Evolutionary conservation across 1,284 basidiomycete species (phyloP).

Genomic region (Xerocomus nothofagi): DNA sequence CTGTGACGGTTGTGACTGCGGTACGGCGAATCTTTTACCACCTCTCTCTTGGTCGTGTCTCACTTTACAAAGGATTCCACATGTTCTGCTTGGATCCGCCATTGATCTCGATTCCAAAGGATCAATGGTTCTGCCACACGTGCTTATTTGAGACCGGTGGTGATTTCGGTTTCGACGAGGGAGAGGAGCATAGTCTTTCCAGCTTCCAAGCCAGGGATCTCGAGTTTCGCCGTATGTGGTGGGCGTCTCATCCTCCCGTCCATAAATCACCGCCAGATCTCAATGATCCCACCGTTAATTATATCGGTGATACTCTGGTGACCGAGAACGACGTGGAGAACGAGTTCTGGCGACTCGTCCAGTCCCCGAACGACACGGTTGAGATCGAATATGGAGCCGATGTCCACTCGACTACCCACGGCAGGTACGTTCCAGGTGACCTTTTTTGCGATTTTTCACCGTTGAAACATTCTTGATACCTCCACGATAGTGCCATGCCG

Average conservation of each 20-base stretch:
- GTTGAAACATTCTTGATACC: slow-evolving; percentile 26
- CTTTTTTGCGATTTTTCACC: slow-evolving; percentile 28
- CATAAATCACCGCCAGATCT: slow-evolving; percentile 32
- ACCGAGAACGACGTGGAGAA: slow-evolving; percentile 90
- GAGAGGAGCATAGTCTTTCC: slow-evolving; percentile 91
- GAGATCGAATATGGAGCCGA: slow-evolving; percentile 99
- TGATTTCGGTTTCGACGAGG: slow-evolving; percentile 98
- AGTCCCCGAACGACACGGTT: slow-evolving; percentile 87
- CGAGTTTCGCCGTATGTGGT: slow-evolving; percentile 90
- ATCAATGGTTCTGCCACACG: slow-evolving; percentile 95
- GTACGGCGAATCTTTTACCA: slow-evolving; percentile 46
- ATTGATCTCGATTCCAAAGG: slow-evolving; percentile 79
- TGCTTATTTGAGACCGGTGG: slow-evolving; percentile 95
- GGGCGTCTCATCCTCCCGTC: slow-evolving; percentile 70
- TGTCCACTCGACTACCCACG: slow-evolving; percentile 96
- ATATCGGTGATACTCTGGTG: slow-evolving; percentile 66
- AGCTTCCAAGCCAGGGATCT: slow-evolving; percentile 91
- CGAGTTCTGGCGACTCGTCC: slow-evolving; percentile 97
- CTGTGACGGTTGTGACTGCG: slow-evolving; percentile 96
- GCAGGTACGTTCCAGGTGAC: slow-evolving; percentile 62
- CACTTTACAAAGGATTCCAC: slow-evolving; percentile 74
- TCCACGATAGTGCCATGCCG: slow-evolving; percentile 78
- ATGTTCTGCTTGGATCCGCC: slow-evolving; percentile 96
- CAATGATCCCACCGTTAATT: slow-evolving; percentile 53
- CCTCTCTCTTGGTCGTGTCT: slow-evolving; percentile 15